Evolutionary conservation across 192 early-diverging fungal species (phyloP), one percentile per base, ranked within the genome.

Genomic region (Umbelopsis ramanniana): DNA sequence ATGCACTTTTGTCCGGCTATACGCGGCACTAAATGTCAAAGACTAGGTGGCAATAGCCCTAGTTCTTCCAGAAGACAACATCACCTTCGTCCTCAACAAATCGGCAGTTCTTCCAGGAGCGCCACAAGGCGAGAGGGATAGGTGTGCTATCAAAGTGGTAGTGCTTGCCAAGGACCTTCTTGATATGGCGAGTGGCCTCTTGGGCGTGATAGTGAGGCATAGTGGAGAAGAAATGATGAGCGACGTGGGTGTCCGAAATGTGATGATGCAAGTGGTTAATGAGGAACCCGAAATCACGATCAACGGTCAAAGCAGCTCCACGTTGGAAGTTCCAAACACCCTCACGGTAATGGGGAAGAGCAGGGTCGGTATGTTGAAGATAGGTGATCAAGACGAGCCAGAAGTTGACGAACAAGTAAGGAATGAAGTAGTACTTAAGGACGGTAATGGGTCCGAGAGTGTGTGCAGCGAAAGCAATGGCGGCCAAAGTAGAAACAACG

Each of bases 171-270:
- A 97, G 82, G 54, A 89, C 83, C 85, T 91, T 87, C 82, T 92
- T 90, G 52, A 97, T 77, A 68, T 90, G 88, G 45, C 70, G 70
- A 24, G 97, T 98, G 6, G 97, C 97, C 79, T 96, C 94, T 70
- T 85, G 71, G 2, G 91, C 97, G 75, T 98, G 86, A 85, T 98
- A 98, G 85, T 95, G 94, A 23, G 97, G 97, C 95, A 98, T 98
- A 22, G 89, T 93, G 15, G 93, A 93, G 85, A 97, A 98, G 72
- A 96, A 79, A 76, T 98, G 97, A 81, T 98, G 97, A 9, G 91
- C 95, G 22, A 98, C 95, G 76, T 98, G 95, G 3, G 94, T 95
- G 74, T 96, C 94, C 26, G 90, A 83, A 74, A 95, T 96, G 72
- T 88, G 85, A 76, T 91, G 90, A 78, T 91, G 81, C 79, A 93